These are phyloP conservation scores for Candida tetrigidarum DNA, from an alignment of 1,139 yeast species.

Conservation along the genomic window DNA sequence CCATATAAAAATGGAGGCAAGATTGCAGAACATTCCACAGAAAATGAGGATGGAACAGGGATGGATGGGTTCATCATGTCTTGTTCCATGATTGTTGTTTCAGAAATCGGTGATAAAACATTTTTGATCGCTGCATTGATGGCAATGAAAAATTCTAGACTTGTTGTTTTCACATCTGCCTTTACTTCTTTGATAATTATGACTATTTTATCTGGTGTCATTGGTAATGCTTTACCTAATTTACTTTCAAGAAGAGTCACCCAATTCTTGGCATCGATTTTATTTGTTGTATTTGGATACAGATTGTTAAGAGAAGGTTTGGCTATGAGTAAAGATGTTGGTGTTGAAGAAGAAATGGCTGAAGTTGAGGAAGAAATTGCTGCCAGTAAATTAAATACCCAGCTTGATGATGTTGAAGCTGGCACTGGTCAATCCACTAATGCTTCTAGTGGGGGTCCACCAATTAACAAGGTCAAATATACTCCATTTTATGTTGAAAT, in stretches of 20 bases:
- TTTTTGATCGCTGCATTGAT: slow-evolving; percentile 94
- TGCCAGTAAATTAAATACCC: slow-evolving; percentile 56
- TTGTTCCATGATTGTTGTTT: slow-evolving; percentile 83
- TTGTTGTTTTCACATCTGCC: slow-evolving; percentile 85
- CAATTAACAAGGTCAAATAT: slow-evolving; percentile 11
- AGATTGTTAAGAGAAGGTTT: slow-evolving; percentile 81
- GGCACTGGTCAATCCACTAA: slow-evolving; percentile 34
- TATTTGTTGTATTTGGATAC: slow-evolving; percentile 84
- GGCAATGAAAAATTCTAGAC: slow-evolving; percentile 93
- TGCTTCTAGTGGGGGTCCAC: slow-evolving; percentile 11
- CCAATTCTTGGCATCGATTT: slow-evolving; percentile 75
- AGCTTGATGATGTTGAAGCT: slow-evolving; percentile 59
- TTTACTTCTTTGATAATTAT: slow-evolving; percentile 84
- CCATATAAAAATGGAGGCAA: slow-evolving; percentile 17
- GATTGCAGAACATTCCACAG: slow-evolving; percentile 4
- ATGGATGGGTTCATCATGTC: slow-evolving; percentile 63
- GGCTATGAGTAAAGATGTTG: slow-evolving; percentile 76
- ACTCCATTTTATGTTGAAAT: slow-evolving; percentile 30
- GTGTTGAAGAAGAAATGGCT: slow-evolving; percentile 93
- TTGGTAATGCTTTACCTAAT: slow-evolving; percentile 91
- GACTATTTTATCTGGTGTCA: slow-evolving; percentile 89
- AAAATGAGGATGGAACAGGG: slow-evolving; percentile 17
- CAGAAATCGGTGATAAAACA: slow-evolving; percentile 97
- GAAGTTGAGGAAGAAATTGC: slow-evolving; percentile 96
- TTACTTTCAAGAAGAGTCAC: slow-evolving; percentile 81